These are phyloP conservation scores for Adansonia grandidieri DNA, from an alignment of 441 rosid genomes.

Conservation along the genomic window DNA sequence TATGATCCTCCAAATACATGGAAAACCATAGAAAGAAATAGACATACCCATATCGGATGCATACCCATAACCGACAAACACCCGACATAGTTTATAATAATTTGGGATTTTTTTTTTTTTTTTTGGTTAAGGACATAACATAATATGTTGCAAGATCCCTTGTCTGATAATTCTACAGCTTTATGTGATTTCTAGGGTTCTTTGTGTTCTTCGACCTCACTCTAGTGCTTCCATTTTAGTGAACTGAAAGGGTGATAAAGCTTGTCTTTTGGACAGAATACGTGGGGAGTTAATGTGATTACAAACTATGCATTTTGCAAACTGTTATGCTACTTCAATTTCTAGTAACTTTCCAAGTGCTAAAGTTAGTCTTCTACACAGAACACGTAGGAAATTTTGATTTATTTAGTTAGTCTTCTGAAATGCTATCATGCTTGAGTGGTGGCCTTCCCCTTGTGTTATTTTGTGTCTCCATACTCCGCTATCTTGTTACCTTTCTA, in stretches of 20 bases:
- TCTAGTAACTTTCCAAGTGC: background rate
- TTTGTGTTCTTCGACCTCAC: background rate
- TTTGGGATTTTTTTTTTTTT: background rate
- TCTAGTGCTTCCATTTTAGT: background rate
- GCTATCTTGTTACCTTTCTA: too few species aligned
- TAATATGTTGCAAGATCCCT: background rate
- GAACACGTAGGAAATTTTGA: background rate
- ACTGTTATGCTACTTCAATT: background rate
- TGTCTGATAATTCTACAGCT: background rate
- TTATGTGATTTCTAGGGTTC: background rate
- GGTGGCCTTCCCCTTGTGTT: background rate
- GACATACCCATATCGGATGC: too few species aligned
- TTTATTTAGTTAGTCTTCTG: background rate
- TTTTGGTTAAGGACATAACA: background rate
- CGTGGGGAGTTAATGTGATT: background rate
- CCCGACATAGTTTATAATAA: background rate
- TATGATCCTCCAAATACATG: too few species aligned
- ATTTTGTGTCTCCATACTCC: background rate
- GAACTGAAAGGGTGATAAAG: background rate
- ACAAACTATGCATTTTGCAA: background rate
- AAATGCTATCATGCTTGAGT: background rate
- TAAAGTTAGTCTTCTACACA: background rate
- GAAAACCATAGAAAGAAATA: too few species aligned
- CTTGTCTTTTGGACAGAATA: background rate
- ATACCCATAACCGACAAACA: too few species aligned